Evolutionary conservation across 306 rosid species (phyloP).

Genomic region (Casuarina glauca): DNA sequence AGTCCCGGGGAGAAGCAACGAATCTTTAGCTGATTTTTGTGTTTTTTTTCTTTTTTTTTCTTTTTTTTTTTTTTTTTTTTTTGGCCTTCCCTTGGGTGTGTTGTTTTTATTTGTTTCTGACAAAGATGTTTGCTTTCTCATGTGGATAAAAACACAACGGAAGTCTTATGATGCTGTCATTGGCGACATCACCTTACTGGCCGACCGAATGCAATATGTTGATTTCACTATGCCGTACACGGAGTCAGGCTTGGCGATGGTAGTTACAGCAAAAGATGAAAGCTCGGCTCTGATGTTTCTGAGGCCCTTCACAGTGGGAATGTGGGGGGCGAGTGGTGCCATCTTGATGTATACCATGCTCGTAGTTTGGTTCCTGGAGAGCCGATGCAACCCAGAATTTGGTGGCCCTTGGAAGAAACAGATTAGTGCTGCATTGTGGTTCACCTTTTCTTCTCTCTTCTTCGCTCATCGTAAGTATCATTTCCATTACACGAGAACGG

Average conservation of each 20-base stretch:
- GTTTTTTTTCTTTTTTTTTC: neutral
- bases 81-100: neutral
- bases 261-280: slow-evolving; percentile 41
- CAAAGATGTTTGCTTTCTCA: neutral
- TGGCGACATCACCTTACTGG: slow-evolving; percentile 62
- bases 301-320: slow-evolving; percentile 66
- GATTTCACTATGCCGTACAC: slow-evolving; percentile 65
- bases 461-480: slow-evolving; percentile 67
- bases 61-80: neutral
- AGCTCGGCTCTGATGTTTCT: slow-evolving; percentile 56
- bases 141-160: slow-evolving; percentile 29
- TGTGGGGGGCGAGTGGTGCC: slow-evolving; percentile 54
- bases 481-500: no score
- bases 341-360: slow-evolving; percentile 57
- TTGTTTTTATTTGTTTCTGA: slow-evolving; percentile 15
- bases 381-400: slow-evolving; percentile 51
- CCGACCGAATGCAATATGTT: slow-evolving; percentile 44
- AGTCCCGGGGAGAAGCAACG: neutral
- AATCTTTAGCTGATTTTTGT: neutral
- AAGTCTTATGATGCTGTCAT: slow-evolving; percentile 61
- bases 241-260: slow-evolving; percentile 62
- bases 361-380: slow-evolving; percentile 60
- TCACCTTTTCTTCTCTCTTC: slow-evolving; percentile 71
- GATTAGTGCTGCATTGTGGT: slow-evolving; percentile 58
- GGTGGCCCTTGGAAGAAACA: slow-evolving; percentile 54